Conservation (phyloP, 768 basidiomycete species). For the Candolleomyces efflorescens region DNA sequence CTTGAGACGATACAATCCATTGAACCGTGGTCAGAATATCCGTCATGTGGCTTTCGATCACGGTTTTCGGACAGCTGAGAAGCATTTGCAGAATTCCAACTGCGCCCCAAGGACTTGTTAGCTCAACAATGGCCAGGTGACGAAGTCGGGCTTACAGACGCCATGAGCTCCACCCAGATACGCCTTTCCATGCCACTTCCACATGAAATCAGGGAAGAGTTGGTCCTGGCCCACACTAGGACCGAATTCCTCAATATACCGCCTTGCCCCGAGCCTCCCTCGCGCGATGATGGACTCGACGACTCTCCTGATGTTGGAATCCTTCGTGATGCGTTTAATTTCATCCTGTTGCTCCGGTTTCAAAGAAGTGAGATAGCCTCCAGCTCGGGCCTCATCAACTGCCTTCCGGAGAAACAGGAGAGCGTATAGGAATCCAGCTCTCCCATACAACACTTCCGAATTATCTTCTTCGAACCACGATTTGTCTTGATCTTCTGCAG, state of each 20-base stretch:
- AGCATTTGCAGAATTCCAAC: constrained; percentile 53
- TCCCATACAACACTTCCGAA: constrained; percentile 57
- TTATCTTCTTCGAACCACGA: constrained; percentile 35
- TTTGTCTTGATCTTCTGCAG: constrained; percentile 18
- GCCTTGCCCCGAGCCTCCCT: constrained; percentile 35
- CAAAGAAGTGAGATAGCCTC: constrained; percentile 14
- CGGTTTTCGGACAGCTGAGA: constrained; percentile 34
- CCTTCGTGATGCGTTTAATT: constrained; percentile 26
- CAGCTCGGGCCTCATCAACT: constrained; percentile 6
- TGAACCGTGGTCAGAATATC: constrained; percentile 40
- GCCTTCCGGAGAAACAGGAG: constrained; percentile 40
- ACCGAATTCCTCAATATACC: constrained; percentile 26
- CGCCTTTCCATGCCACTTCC: constrained; percentile 54
- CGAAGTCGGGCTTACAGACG: constrained; percentile 36
- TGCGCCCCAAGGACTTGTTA: constrained; percentile 14
- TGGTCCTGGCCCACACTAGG: not conserved
- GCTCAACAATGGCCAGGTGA: not conserved
- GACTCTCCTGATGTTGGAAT: constrained; percentile 28
- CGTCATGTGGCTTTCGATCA: constrained; percentile 33
- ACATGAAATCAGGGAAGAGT: constrained; percentile 39
- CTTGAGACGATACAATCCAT: constrained; percentile 46
- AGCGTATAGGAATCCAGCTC: constrained; percentile 53
- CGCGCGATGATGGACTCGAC: constrained; percentile 44
- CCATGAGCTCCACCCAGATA: constrained; percentile 60
- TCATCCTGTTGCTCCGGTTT: constrained; percentile 11